Evolutionary conservation across 108 stramenopile species (phyloP).

Genomic region (Skeletonema costatum): DNA sequence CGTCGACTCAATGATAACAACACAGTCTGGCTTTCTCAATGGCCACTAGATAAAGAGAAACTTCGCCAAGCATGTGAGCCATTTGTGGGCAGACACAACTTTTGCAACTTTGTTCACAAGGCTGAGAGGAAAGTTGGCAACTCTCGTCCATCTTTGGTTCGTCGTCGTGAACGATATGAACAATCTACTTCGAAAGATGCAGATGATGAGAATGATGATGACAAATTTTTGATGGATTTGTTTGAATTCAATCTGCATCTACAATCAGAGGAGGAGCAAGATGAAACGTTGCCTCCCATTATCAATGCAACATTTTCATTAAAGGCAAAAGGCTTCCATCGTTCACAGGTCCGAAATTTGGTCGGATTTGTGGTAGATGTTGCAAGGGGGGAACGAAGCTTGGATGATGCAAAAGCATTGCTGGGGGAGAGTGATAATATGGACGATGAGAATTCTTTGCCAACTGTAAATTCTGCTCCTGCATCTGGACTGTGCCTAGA

Average conservation of each 20-base stretch:
- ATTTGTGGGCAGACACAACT: constrained; percentile 68
- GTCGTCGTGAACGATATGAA: neutral
- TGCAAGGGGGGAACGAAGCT: constrained; percentile 39
- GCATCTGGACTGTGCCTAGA: constrained; percentile 72
- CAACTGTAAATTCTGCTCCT: constrained; percentile 63
- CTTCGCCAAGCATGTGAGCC: constrained; percentile 49
- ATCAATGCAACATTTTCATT: constrained; percentile 60
- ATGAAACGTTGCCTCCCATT: constrained; percentile 32
- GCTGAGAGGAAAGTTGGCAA: constrained; percentile 53
- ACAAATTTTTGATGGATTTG: constrained; percentile 24
- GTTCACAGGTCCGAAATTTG: constrained; percentile 80
- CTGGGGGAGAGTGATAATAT: constrained; percentile 1
- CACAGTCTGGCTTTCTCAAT: constrained; percentile 67
- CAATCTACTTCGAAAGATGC: neutral
- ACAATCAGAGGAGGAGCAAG: constrained; percentile 19
- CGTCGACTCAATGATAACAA: constrained; percentile 57
- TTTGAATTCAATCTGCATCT: constrained; percentile 29
- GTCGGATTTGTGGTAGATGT: constrained; percentile 81
- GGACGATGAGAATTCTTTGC: constrained; percentile 29
- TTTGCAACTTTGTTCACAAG: constrained; percentile 75
- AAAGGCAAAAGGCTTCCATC: constrained; percentile 74
- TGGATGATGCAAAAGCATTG: constrained; percentile 25
- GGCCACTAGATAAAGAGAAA: constrained; percentile 65
- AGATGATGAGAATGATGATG: neutral
- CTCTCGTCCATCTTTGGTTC: constrained; percentile 1